Percentiles rank a stretch among this genome's conserved stretches.
These are phyloP conservation scores for Ambrosia trifida DNA, from an alignment of 129 eudicot genomes.

Conservation along the genomic window DNA sequence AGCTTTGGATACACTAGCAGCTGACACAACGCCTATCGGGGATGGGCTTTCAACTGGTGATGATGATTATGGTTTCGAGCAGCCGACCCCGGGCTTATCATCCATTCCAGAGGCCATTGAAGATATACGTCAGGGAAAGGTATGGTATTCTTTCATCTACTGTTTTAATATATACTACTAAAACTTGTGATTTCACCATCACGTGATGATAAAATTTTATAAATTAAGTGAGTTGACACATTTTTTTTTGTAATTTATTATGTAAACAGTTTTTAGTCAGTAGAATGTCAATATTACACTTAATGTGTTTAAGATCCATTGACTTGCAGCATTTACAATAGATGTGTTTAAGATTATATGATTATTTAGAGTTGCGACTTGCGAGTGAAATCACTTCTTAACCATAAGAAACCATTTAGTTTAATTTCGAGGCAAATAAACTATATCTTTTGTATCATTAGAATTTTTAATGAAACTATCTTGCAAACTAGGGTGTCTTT, in stretches of 20 bases:
- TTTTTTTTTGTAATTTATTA: background rate
- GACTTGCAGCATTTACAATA: background rate
- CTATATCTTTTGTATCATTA: too few relatives aligned
- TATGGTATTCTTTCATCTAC: conserved; percentile 21
- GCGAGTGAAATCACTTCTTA: too few relatives aligned
- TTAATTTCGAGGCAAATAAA: too few relatives aligned
- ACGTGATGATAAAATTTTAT: too few relatives aligned
- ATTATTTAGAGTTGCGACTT: too few relatives aligned
- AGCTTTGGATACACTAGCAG: conserved; percentile 50
- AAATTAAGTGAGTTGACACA: background rate
- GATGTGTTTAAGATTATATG: too few relatives aligned
- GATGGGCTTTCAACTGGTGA: conserved; percentile 36
- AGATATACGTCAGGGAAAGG: conserved; percentile 84
- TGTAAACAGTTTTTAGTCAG: conserved; percentile 4
- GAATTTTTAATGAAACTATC: too few relatives aligned
- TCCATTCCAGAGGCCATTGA: conserved; percentile 81
- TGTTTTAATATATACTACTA: background rate
- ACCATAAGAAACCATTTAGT: too few relatives aligned
- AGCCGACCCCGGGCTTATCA: conserved; percentile 59
- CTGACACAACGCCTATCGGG: conserved; percentile 54
- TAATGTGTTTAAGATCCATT: background rate
- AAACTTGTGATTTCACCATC: background rate
- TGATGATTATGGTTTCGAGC: conserved; percentile 64
- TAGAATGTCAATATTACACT: background rate
- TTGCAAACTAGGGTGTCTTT: too few relatives aligned